Base-by-base conservation (phyloP, 2,329 filamentous ascomycete genomes). In the Trichoderma sp. region DNA sequence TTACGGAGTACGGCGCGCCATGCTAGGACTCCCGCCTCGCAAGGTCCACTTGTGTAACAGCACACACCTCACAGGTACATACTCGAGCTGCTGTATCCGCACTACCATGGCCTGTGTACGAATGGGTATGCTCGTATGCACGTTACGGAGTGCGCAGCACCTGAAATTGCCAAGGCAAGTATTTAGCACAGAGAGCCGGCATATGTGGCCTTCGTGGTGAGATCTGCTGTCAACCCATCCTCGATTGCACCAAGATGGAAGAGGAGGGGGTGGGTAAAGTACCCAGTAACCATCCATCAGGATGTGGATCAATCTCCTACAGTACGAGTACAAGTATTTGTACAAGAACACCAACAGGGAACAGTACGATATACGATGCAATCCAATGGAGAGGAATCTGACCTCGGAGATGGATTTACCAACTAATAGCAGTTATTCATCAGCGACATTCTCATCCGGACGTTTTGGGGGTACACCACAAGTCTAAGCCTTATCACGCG, bases 11-110 rank as follows among this genome's bases (percentile, higher is more conserved):
- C 72, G 57, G 67, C 62, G 57, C 61, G 36, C 73, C 74, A 67
- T 75, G 73, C 71, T 76, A 74, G 72, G 71, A 72, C 72, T 76
- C 74, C 74, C 75, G 75, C 71, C 43, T 64, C 14, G 60, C 67
- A 34, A 34, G 67, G 74, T 74, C 75, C 75, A 74, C 74, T 53
- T 24, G 71, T 58, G 72, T 60, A 51, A 43, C 32, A 64, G 47
- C 61, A 64, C 39, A 26, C 34, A 53, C 53, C 30, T 30, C 36
- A 32, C 58, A 71, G 51, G 56, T 58, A 66, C 32, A 21, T 32
- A 58, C 26, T 53, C 18, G 39, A 43, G 39, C 39, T 43, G 39
- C 15, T 30, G 8, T 56, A 30, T 56, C 43, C 9, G 43, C n/a
- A n/a, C 43, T 51, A 4, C 43, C 43, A 21, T 21, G 43, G 9